Percentiles rank a stretch among this genome's conserved stretches.
phyloP scores from a whole-genome alignment of 1,139 yeast species.

The Pichia sp. region DNA sequence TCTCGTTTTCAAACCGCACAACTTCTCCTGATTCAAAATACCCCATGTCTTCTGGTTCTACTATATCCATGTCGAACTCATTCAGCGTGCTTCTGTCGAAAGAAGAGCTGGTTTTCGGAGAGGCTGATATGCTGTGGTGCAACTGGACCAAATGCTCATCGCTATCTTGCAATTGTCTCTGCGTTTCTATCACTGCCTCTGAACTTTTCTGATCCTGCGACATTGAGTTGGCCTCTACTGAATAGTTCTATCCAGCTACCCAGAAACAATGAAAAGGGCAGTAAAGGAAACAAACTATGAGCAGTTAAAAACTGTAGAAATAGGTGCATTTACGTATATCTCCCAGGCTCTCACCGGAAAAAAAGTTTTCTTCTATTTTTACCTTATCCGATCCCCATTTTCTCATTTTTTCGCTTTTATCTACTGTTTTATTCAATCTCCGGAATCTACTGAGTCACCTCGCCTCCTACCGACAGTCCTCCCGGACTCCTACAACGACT shows the following conservation, averaged over 20 bases:
- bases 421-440: background rate
- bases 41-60: background rate
- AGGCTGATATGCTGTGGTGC: background rate
- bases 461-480: too few relatives aligned
- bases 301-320: background rate
- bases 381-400: background rate
- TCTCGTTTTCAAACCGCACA: constrained; percentile 19
- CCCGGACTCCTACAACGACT: background rate
- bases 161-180: constrained; percentile 1
- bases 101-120: constrained; percentile 5
- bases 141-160: constrained; percentile 1
- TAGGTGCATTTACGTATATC: background rate
- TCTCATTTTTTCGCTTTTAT: background rate
- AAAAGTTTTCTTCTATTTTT: background rate
- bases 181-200: background rate
- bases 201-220: background rate
- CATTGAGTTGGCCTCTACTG: background rate
- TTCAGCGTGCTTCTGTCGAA: background rate
- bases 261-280: background rate
- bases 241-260: background rate
- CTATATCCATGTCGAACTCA: constrained; percentile 9
- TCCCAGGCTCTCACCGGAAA: background rate
- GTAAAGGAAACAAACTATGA: background rate
- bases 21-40: background rate
- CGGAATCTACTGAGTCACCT: background rate